phyloP scores from a whole-genome alignment of 1,139 yeast species.

The Taphrina communis region DNA sequence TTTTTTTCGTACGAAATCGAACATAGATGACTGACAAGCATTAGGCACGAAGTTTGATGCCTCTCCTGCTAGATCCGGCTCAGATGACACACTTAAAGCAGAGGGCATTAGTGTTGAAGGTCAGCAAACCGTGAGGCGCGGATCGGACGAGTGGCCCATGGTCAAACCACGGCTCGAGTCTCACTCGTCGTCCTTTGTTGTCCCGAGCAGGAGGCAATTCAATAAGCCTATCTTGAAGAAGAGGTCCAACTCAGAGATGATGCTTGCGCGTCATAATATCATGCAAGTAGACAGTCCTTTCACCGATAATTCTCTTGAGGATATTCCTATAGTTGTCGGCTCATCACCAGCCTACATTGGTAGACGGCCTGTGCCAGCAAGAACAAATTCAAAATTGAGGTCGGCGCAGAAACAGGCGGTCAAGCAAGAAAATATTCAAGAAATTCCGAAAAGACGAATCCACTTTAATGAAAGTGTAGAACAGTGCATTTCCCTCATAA shows the following conservation, averaged over 20 bases:
- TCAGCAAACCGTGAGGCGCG: conserved; percentile 6
- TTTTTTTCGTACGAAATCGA: background rate
- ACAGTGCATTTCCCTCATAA: conserved; percentile 64
- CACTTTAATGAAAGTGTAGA: conserved; percentile 93
- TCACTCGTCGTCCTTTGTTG: conserved; percentile 46
- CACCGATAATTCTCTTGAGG: conserved; percentile 3
- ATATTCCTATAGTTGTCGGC: background rate
- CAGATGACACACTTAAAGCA: conserved; percentile 20
- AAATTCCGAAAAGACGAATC: conserved; percentile 60
- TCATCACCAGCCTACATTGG: conserved; percentile 4
- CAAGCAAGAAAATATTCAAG: conserved; percentile 50
- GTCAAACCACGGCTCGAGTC: conserved; percentile 39
- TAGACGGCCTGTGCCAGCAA: conserved; percentile 10
- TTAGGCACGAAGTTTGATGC: conserved; percentile 27
- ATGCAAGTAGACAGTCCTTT: conserved; percentile 7
- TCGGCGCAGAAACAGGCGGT: conserved; percentile 44
- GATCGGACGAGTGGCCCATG: conserved; percentile 27
- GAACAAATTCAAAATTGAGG: conserved; percentile 25
- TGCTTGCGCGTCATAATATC: conserved; percentile 52
- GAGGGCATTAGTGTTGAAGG: conserved; percentile 31
- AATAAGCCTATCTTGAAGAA: conserved; percentile 77
- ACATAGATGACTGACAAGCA: background rate
- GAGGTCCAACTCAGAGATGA: conserved; percentile 77
- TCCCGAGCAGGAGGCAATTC: conserved; percentile 46
- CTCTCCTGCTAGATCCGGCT: conserved; percentile 48